phyloP scores from a whole-genome alignment of 805 yeast genomes.

The Candida tammaniensis region DNA sequence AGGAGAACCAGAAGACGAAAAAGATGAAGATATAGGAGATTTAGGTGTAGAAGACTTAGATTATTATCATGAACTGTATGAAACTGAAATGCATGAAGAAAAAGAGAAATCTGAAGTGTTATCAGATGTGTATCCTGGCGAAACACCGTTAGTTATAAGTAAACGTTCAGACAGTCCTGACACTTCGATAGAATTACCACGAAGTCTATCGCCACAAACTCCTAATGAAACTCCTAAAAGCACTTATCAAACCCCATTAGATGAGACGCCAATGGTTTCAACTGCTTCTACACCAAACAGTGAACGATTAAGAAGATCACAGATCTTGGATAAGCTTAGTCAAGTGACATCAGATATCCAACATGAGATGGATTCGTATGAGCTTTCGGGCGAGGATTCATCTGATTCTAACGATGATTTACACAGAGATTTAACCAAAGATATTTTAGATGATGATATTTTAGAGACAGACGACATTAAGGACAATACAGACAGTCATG shows the following conservation, averaged over 20 bases:
- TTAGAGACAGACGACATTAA: no score
- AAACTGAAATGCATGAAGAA: slow-evolving; percentile 22
- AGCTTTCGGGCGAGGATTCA: no score
- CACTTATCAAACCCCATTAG: slow-evolving; percentile 12
- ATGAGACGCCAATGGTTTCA: slow-evolving; percentile 7
- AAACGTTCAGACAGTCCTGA: slow-evolving; percentile 19
- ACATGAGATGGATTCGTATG: slow-evolving; percentile 23
- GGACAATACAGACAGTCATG: no score
- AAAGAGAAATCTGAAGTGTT: slow-evolving; percentile 40
- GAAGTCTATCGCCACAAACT: no score
- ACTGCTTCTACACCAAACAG: slow-evolving; percentile 11
- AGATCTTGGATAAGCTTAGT: slow-evolving; percentile 36
- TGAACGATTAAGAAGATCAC: slow-evolving; percentile 29
- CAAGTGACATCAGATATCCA: slow-evolving; percentile 38
- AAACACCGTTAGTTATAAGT: slow-evolving; percentile 31
- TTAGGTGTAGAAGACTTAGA: no score
- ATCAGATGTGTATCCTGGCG: slow-evolving; percentile 32
- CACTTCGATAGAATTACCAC: background rate
- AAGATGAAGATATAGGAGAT: slow-evolving; percentile 15
- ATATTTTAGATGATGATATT: no score
- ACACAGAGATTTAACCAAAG: no score
- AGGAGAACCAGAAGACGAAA: slow-evolving; percentile 12
- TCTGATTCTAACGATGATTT: no score
- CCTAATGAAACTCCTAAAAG: slow-evolving; percentile 12
- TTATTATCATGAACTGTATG: slow-evolving; percentile 14